phyloP scores from a whole-genome alignment of 2,329 filamentous ascomycete genomes.

The Stemphylium vesicarium region DNA sequence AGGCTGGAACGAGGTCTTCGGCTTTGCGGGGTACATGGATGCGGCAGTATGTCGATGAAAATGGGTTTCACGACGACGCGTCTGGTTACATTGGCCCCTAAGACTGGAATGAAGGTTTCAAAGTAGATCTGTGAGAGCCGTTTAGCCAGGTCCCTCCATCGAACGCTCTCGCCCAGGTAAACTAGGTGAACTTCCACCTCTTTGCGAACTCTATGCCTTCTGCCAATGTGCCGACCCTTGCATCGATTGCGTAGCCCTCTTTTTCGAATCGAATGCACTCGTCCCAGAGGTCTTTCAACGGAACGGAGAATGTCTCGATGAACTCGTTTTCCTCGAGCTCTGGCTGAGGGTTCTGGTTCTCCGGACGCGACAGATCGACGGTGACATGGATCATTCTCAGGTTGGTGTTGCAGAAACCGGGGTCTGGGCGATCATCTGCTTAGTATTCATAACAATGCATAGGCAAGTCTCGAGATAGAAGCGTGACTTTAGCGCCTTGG shows the following conservation, averaged over 20 bases:
- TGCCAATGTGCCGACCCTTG: constrained; percentile 76
- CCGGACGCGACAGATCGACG: constrained; percentile 71
- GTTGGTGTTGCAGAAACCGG: constrained; percentile 53
- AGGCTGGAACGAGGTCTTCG: no score
- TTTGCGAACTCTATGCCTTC: constrained; percentile 79
- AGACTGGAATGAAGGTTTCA: no score
- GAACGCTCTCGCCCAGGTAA: neutral
- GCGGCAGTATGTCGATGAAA: no score
- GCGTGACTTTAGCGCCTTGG: neutral
- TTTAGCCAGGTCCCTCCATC: neutral
- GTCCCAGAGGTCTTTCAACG: constrained; percentile 67
- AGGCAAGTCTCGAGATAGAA: neutral
- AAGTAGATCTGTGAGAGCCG: neutral
- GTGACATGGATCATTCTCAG: constrained; percentile 72
- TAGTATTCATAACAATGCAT: neutral
- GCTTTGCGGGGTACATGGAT: no score
- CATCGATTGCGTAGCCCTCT: constrained; percentile 79
- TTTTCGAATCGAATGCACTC: constrained; percentile 71
- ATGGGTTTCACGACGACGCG: no score
- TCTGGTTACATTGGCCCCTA: no score
- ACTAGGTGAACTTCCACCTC: constrained; percentile 45
- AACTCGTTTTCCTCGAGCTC: constrained; percentile 81
- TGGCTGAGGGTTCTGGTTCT: constrained; percentile 72
- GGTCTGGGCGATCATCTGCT: constrained; percentile 34
- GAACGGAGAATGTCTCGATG: constrained; percentile 78